Conservation (phyloP, 768 basidiomycete genomes). For the Mycena maculata region DNA sequence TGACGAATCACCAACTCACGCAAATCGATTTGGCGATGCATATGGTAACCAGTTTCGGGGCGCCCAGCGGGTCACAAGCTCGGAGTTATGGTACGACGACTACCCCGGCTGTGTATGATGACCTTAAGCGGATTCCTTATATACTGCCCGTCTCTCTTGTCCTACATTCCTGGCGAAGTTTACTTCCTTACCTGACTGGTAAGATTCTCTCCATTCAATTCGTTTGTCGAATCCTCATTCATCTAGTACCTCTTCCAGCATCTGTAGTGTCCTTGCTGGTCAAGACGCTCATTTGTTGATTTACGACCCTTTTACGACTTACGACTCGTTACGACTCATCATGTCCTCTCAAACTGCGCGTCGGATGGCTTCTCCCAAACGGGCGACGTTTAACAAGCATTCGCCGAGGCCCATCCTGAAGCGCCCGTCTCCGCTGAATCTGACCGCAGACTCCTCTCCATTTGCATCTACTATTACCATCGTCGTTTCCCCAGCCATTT, state of each 20-base stretch:
- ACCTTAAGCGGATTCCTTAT: constrained; percentile 1
- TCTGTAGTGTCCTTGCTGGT: constrained; percentile 54
- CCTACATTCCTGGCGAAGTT: background rate
- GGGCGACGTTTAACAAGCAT: constrained; percentile 38
- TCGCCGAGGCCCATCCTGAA: constrained; percentile 54
- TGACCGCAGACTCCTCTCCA: constrained; percentile 49
- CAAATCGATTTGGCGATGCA: background rate
- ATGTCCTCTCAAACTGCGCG: constrained; percentile 54
- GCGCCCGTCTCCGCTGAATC: constrained; percentile 51
- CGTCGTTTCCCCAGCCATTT: constrained; percentile 45
- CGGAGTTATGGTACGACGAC: constrained; percentile 12
- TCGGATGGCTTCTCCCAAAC: constrained; percentile 49
- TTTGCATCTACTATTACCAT: constrained; percentile 48
- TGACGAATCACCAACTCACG: no score
- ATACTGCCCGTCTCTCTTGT: background rate
- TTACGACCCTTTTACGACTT: constrained; percentile 30
- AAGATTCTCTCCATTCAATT: background rate
- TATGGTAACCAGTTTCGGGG: constrained; percentile 12
- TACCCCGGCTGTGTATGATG: constrained; percentile 21
- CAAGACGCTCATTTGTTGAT: constrained; percentile 56
- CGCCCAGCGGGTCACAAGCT: background rate
- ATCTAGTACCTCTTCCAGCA: background rate
- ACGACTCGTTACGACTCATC: constrained; percentile 40
- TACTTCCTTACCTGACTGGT: background rate
- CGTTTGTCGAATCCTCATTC: background rate